A percentile compares a stretch with the other conserved stretches of the same genome.
phyloP scores from a whole-genome alignment of 2,329 filamentous ascomycete genomes.

The Trichoderma breve region DNA sequence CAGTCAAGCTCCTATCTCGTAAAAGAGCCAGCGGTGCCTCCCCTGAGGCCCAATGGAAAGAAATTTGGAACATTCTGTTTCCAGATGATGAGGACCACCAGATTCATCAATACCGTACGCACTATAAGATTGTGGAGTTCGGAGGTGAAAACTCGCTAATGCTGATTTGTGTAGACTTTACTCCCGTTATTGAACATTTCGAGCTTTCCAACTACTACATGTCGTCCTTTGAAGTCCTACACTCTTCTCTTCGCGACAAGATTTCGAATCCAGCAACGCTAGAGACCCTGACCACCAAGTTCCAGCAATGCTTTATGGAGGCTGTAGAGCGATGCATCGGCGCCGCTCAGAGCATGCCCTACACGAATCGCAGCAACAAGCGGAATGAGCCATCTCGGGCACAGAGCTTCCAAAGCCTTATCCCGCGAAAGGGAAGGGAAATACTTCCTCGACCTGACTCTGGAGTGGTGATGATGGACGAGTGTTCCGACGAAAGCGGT shows the following conservation, averaged over 20 bases:
- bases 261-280: constrained; percentile 39
- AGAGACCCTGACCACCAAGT: constrained; percentile 40
- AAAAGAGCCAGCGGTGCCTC: constrained; percentile 41
- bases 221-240: constrained; percentile 34
- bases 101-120: constrained; percentile 33
- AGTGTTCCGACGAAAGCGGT: constrained; percentile 37
- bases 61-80: constrained; percentile 44
- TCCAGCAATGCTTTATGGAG: constrained; percentile 42
- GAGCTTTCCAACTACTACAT: constrained; percentile 38
- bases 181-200: constrained; percentile 43
- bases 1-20: constrained; percentile 40
- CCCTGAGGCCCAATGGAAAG: constrained; percentile 40
- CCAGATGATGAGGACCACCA: constrained; percentile 39
- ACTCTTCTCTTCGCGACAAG: constrained; percentile 36
- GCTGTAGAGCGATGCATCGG: constrained; percentile 38
- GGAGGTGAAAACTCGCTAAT: constrained; percentile 10
- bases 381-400: constrained; percentile 32
- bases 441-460: constrained; percentile 37
- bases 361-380: constrained; percentile 43
- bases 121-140: not conserved
- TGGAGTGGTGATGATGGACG: constrained; percentile 40
- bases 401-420: constrained; percentile 24
- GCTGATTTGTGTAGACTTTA: constrained; percentile 33
- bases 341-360: constrained; percentile 38
- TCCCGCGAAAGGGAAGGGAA: constrained; percentile 28